phyloP scores from a whole-genome alignment of 176 grass and related monocot genomes.

The Areca catechu region DNA sequence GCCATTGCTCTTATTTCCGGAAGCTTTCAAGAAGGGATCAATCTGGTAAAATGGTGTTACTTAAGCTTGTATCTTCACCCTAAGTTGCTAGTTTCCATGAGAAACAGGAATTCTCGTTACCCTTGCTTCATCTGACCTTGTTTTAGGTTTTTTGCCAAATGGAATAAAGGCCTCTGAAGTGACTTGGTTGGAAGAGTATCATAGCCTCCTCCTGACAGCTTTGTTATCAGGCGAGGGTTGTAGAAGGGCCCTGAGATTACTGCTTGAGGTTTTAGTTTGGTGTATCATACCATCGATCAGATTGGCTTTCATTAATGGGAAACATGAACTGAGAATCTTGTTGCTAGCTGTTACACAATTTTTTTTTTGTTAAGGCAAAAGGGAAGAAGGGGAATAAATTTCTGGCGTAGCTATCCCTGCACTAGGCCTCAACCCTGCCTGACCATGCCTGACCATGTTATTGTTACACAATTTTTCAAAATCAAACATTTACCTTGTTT shows the following conservation, averaged over 20 bases:
- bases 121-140: background rate
- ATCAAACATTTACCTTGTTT: no score
- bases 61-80: no score
- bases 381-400: no score
- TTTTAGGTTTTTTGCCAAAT: constrained; percentile 37
- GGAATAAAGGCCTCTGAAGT: constrained; percentile 57
- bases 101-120: no score
- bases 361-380: no score
- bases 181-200: constrained; percentile 84
- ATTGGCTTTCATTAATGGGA: background rate
- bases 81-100: no score
- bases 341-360: no score
- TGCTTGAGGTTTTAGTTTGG: constrained; percentile 20
- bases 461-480: no score
- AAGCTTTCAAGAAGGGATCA: constrained; percentile 40
- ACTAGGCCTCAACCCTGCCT: no score
- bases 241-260: constrained; percentile 83
- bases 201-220: constrained; percentile 80
- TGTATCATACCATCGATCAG: constrained; percentile 11
- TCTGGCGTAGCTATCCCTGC: no score
- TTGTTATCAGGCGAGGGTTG: constrained; percentile 73
- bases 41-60: constrained; percentile 29
- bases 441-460: no score
- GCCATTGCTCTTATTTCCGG: constrained; percentile 79
- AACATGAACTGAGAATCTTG: background rate